Base-by-base conservation (phyloP, 2,329 filamentous ascomycete genomes). In the Colletotrichum costaricense region DNA sequence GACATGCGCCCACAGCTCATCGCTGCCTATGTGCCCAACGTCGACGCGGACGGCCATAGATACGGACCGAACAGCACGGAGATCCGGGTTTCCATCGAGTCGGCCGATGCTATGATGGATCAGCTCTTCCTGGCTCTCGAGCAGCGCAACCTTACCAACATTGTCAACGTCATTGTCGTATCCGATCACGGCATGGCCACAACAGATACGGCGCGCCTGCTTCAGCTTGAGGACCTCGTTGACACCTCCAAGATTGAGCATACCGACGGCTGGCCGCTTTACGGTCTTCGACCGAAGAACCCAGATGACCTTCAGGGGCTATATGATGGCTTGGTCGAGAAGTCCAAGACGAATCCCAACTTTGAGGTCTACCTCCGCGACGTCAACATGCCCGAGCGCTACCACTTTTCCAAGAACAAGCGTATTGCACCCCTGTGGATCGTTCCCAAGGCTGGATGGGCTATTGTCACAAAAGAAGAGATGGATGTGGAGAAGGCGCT, bases 171-270 rank as follows among this genome's bases (percentile, higher is more conserved):
- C 8, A 92, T 99, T 42, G 89, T 99, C n/a, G 96, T 99, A 2
- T 98, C 95, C 0, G 97, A 99, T 80, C 97, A 99, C 80, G 97
- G 97, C 63, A 99, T 99, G 97, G 97, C 97, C 1, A 97, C 95
- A 0, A 98, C 97, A 0, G 94, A 95, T 73, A 90, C 89, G 0
- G 88, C 91, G 22, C 90, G 97, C 12, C 86, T 98, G 58, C 89
- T 98, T 30, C 97, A 98, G 82, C 87, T 98, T 2, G 97, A 99
- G 75, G 95, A 98, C 79, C 84, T 98, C 4, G 87, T 98, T 59
- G 94, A 98, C 80, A 88, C 93, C 6, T 85, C 84, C 62, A 89
- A 95, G 77, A 92, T 98, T 57, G 93, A 93, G 72, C 95, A 97
- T 80, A 93, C 91, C 30, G 97, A 99, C 77, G 97, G 97, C 67